Evolutionary conservation across 495 filamentous ascomycete species (phyloP).

Genomic region (Neurospora hispaniola): DNA sequence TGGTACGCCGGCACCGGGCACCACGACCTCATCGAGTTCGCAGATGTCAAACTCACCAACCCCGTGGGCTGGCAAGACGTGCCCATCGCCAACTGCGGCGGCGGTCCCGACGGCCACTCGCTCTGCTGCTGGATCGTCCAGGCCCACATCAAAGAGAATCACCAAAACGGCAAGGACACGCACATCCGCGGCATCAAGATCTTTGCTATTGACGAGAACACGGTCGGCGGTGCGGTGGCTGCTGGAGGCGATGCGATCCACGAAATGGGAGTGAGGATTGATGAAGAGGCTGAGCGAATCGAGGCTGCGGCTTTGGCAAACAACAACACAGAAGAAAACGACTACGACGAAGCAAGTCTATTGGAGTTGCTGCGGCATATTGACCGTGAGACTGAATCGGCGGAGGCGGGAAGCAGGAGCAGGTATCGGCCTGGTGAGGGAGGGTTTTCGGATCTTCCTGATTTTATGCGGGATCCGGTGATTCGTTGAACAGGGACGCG

Average conservation of each 20-base stretch:
- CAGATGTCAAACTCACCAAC: conserved; percentile 62
- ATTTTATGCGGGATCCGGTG: conserved; percentile 36
- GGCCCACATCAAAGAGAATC: conserved; percentile 82
- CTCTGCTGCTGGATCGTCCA: conserved; percentile 80
- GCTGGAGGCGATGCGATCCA: not conserved
- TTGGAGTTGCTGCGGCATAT: conserved; percentile 18
- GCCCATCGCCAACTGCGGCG: conserved; percentile 57
- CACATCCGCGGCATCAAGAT: conserved; percentile 91
- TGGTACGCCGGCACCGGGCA: conserved; percentile 78
- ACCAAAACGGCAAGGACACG: conserved; percentile 98
- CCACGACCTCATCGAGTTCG: conserved; percentile 78
- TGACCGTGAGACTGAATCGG: conserved; percentile 2
- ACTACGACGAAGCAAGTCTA: conserved; percentile 20
- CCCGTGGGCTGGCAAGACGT: conserved; percentile 89
- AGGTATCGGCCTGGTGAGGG: conserved; percentile 14
- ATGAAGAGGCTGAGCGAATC: conserved; percentile 13
- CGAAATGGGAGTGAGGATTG: conserved; percentile 11
- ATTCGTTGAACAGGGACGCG: conserved; percentile 24
- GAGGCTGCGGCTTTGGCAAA: conserved; percentile 1
- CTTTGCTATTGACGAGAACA: conserved; percentile 59
- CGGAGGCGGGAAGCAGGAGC: not conserved
- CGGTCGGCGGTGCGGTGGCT: conserved; percentile 4
- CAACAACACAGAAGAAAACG: not conserved
- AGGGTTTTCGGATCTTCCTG: conserved; percentile 23
- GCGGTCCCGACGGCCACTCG: conserved; percentile 52